Conservation (phyloP, 257 asterid species). For the Solanum appendiculatum region DNA sequence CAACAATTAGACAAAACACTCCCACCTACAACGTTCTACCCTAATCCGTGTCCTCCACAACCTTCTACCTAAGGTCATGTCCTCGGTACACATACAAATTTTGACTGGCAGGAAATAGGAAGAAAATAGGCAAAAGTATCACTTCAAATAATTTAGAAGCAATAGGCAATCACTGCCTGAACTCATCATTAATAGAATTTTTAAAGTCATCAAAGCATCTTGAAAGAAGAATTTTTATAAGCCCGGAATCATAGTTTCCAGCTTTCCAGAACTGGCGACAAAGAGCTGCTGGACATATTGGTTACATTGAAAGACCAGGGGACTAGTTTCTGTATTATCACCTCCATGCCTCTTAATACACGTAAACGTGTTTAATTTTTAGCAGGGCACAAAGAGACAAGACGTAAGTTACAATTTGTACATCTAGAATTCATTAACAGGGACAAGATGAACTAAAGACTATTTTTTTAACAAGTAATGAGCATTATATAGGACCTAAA, state of each 20-base stretch:
- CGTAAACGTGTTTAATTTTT: background rate
- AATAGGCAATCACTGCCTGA: background rate
- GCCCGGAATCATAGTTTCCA: conserved; percentile 56
- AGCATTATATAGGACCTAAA: background rate
- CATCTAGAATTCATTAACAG: background rate
- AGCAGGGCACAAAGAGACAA: background rate
- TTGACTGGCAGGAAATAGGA: background rate
- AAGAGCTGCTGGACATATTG: conserved; percentile 37
- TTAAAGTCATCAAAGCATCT: background rate
- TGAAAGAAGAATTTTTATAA: conserved; percentile 28
- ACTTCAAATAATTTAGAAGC: background rate
- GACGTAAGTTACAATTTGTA: background rate
- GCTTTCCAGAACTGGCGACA: conserved; percentile 90
- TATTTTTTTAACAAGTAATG: background rate
- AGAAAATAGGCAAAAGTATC: background rate
- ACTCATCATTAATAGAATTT: background rate
- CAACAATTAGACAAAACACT: background rate
- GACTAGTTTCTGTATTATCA: background rate
- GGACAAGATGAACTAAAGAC: background rate
- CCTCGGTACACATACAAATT: background rate
- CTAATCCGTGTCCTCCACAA: background rate
- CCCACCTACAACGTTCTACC: background rate
- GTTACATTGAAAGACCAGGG: background rate
- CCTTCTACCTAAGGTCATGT: background rate
- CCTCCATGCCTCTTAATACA: background rate